phyloP scores from a whole-genome alignment of 768 basidiomycete genomes.

The Trametes cubensis region DNA sequence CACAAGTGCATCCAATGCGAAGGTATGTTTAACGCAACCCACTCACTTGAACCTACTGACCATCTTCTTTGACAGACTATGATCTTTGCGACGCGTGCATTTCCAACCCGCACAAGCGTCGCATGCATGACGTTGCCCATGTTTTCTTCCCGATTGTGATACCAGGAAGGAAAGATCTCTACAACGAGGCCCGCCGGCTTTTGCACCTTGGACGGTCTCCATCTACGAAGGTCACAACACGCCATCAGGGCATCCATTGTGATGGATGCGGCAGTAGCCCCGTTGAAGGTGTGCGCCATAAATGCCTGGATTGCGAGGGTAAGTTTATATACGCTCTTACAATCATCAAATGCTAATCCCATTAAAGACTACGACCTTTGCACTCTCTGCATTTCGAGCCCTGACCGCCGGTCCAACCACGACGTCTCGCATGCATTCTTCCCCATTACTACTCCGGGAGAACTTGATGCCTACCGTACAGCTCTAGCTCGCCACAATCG shows the following conservation, averaged over 20 bases:
- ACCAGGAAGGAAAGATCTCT: constrained; percentile 15
- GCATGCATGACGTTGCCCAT: constrained; percentile 23
- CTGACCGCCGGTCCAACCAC: constrained; percentile 16
- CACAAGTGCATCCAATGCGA: constrained; percentile 66
- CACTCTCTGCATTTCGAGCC: constrained; percentile 22
- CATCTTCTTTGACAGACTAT: constrained; percentile 19
- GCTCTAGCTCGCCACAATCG: constrained; percentile 11
- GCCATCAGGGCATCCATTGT: constrained; percentile 39
- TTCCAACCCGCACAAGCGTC: constrained; percentile 7
- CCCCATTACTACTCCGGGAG: constrained; percentile 18
- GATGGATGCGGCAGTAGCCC: constrained; percentile 54
- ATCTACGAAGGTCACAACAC: neutral
- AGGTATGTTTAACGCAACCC: constrained; percentile 23
- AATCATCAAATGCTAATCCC: neutral
- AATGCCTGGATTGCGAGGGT: constrained; percentile 72
- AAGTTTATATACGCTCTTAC: neutral
- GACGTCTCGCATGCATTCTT: constrained; percentile 27
- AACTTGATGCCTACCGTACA: neutral
- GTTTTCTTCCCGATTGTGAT: constrained; percentile 28
- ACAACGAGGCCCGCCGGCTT: constrained; percentile 12
- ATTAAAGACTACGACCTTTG: constrained; percentile 30
- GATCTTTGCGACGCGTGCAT: constrained; percentile 29
- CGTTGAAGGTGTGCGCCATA: constrained; percentile 69
- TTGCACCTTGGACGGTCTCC: neutral
- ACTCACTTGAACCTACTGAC: neutral